Conservation (phyloP, 2,329 filamentous ascomycete species). For the Emydomyces testavorans region DNA sequence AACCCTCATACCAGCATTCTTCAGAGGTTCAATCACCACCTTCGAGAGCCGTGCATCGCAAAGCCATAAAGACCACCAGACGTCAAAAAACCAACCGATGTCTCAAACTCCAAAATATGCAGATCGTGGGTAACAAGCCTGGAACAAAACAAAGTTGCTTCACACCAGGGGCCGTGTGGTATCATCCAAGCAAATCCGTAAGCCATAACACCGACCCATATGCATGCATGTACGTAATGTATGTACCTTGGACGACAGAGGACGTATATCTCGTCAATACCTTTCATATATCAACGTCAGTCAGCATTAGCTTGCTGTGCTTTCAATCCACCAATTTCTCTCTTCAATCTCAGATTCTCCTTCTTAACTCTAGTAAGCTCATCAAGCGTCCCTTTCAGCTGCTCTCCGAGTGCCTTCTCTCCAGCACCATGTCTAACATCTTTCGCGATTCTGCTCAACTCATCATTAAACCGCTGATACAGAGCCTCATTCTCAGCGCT, state of each 20-base stretch:
- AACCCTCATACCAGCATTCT: neutral
- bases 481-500: constrained; percentile 86
- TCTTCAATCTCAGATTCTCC: constrained; percentile 71
- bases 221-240: neutral
- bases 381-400: constrained; percentile 62
- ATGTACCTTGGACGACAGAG: neutral
- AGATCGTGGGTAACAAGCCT: neutral
- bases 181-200: constrained; percentile 3
- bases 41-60: neutral
- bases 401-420: constrained; percentile 62
- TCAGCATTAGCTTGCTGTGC: constrained; percentile 32
- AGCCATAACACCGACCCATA: constrained; percentile 3
- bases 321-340: constrained; percentile 64
- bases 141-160: neutral
- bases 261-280: neutral
- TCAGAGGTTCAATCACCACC: neutral
- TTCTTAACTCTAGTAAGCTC: constrained; percentile 67
- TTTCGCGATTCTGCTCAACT: constrained; percentile 70
- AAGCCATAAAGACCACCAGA: neutral
- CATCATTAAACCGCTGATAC: constrained; percentile 86
- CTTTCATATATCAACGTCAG: neutral
- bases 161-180: neutral
- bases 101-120: neutral
- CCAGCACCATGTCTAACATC: constrained; percentile 65
- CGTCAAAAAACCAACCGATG: neutral